phyloP scores from a whole-genome alignment of 495 filamentous ascomycete genomes.

The Xylaria cubensis region DNA sequence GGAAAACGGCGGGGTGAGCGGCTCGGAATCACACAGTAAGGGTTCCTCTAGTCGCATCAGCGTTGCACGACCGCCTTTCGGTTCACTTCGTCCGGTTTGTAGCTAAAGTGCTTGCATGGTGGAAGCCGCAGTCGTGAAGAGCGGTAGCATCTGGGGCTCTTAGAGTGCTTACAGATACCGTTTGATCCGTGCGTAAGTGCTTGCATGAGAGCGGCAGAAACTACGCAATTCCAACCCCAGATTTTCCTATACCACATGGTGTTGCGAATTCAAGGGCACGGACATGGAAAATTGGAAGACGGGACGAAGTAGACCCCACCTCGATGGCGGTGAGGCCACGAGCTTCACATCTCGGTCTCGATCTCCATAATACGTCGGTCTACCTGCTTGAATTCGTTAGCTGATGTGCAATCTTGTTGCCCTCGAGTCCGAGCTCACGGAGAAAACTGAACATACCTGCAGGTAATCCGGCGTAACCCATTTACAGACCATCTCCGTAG shows the following conservation, averaged over 20 bases:
- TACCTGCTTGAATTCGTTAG: slow-evolving; percentile 19
- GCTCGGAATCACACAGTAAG: slow-evolving; percentile 14
- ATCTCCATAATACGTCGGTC: neutral
- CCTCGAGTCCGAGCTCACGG: neutral
- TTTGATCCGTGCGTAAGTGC: slow-evolving; percentile 14
- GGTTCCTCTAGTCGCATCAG: neutral
- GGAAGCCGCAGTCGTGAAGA: neutral
- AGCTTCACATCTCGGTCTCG: neutral
- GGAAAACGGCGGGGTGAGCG: neutral
- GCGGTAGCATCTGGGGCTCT: slow-evolving; percentile 14
- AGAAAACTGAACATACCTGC: neutral
- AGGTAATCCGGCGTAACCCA: neutral
- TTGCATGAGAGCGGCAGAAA: slow-evolving; percentile 18
- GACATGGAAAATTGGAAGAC: neutral
- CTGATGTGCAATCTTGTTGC: neutral
- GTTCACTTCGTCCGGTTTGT: neutral
- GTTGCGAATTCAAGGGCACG: neutral
- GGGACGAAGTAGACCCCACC: neutral
- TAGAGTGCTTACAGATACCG: neutral
- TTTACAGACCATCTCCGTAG: slow-evolving; percentile 4
- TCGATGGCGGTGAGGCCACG: neutral
- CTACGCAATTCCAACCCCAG: slow-evolving; percentile 1
- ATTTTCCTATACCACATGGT: slow-evolving; percentile 17
- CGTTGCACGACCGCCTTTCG: neutral
- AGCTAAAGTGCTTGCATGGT: slow-evolving; percentile 25